Percentiles rank a stretch among this genome's conserved stretches.
These are phyloP conservation scores for Acanthamoeba quina DNA, from an alignment of 208 protist genomes.

Conservation along the genomic window DNA sequence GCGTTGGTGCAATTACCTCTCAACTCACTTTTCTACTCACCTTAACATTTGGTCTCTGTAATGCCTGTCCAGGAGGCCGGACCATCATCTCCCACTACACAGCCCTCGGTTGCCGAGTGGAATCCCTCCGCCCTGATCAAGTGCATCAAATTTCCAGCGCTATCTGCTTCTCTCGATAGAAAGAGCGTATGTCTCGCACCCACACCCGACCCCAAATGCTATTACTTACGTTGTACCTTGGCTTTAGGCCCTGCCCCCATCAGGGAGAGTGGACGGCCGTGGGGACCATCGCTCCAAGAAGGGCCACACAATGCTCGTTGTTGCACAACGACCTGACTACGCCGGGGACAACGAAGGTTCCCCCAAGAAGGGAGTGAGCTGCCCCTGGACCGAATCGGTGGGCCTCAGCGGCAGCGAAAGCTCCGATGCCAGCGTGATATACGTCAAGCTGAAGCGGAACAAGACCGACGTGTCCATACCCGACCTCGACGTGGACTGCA, in stretches of 20 bases:
- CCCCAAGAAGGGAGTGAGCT: neutral
- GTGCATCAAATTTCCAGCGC: slow-evolving; percentile 29
- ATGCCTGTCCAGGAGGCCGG: neutral
- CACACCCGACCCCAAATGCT: neutral
- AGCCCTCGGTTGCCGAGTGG: slow-evolving; percentile 18
- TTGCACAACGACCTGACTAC: neutral
- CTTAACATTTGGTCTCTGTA: neutral
- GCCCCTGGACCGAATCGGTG: slow-evolving; percentile 20
- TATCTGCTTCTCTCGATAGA: neutral
- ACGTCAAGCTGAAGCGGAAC: slow-evolving; percentile 61
- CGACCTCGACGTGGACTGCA: slow-evolving; percentile 69
- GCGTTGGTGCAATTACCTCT: neutral
- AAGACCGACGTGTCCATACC: slow-evolving; percentile 61
- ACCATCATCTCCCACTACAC: slow-evolving; percentile 14
- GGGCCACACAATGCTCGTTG: slow-evolving; percentile 34
- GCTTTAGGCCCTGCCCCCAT: neutral
- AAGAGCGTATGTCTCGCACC: slow-evolving; percentile 13
- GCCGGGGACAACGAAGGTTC: neutral
- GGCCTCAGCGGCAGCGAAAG: neutral
- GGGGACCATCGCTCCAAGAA: slow-evolving; percentile 30
- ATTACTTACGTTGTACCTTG: neutral
- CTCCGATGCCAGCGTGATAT: slow-evolving; percentile 47
- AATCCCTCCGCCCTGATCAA: slow-evolving; percentile 73
- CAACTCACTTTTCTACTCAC: neutral
- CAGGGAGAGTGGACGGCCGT: slow-evolving; percentile 1